phyloP scores from a whole-genome alignment of 148 eudicot species.

The Chenopodium formosanum region DNA sequence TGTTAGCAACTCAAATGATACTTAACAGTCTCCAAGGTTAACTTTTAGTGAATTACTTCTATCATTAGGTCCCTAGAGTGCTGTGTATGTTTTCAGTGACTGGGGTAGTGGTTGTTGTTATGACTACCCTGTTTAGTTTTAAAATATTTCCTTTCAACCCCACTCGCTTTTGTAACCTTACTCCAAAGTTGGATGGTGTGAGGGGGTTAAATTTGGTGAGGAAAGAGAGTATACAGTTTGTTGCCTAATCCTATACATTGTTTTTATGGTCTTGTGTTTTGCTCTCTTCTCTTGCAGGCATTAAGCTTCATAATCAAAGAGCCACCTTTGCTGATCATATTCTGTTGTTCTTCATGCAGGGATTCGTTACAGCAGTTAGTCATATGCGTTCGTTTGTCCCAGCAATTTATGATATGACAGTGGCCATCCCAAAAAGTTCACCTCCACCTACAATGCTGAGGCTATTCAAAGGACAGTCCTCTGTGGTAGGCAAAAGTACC shows the following conservation, averaged over 20 bases:
- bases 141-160: background rate
- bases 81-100: background rate
- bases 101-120: background rate
- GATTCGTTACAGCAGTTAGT: slow-evolving; percentile 85
- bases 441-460: slow-evolving; percentile 83
- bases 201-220: background rate
- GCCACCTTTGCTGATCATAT: slow-evolving; percentile 13
- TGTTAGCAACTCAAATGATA: background rate
- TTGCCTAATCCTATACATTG: background rate
- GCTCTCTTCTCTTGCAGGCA: slow-evolving; percentile 8
- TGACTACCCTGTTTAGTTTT: background rate
- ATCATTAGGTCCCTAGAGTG: background rate
- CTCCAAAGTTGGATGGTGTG: background rate
- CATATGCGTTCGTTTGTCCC: slow-evolving; percentile 92
- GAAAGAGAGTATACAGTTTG: background rate
- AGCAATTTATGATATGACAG: slow-evolving; percentile 76
- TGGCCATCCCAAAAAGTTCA: slow-evolving; percentile 75
- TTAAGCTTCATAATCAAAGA: background rate
- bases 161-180: background rate
- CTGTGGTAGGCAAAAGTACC: slow-evolving; percentile 61
- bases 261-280: background rate
- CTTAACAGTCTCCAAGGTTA: background rate
- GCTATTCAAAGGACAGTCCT: slow-evolving; percentile 80
- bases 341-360: slow-evolving; percentile 44
- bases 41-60: background rate